A percentile compares a stretch with the other conserved stretches of the same genome.
Evolutionary conservation across 2,329 filamentous ascomycete genomes (phyloP).

Genomic region (Colletotrichum tropicicola): DNA sequence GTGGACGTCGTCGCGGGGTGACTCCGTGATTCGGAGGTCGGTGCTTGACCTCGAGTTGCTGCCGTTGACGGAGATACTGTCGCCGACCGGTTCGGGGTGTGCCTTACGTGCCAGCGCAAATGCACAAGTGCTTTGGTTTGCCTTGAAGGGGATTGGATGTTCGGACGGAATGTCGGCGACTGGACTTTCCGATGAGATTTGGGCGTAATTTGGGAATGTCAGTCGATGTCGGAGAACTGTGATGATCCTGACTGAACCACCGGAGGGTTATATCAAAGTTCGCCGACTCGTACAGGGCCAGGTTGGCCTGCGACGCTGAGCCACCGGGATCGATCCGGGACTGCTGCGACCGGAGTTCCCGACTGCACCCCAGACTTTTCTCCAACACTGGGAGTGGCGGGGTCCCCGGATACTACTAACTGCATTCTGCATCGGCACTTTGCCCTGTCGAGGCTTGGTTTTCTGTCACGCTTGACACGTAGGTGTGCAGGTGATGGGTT

Average conservation of each 20-base stretch:
- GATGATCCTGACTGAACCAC: not conserved
- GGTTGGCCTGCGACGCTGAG: conserved; percentile 5
- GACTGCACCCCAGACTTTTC: conserved; percentile 25
- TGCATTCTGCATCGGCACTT: not conserved
- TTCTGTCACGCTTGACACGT: conserved; percentile 4
- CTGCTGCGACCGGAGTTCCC: conserved; percentile 12
- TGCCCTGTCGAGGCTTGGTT: not conserved
- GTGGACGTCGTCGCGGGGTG: conserved; percentile 3
- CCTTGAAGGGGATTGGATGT: not conserved
- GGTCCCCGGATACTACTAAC: conserved; percentile 23
- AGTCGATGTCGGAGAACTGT: not conserved
- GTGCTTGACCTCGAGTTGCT: not conserved
- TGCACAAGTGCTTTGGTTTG: not conserved
- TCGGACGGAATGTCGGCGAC: conserved; percentile 16
- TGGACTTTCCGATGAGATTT: conserved; percentile 9
- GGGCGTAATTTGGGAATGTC: too few relatives aligned
- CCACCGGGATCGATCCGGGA: conserved; percentile 15
- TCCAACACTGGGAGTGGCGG: conserved; percentile 12
- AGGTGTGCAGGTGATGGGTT: not conserved
- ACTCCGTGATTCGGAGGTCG: conserved; percentile 6
- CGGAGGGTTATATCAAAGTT: conserved; percentile 25
- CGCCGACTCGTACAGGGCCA: conserved; percentile 2
- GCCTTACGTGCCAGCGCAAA: conserved; percentile 18
- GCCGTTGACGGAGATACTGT: not conserved
- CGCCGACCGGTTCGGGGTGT: conserved; percentile 5